phyloP scores from a whole-genome alignment of 495 filamentous ascomycete genomes.

The Terfezia boudieri region DNA sequence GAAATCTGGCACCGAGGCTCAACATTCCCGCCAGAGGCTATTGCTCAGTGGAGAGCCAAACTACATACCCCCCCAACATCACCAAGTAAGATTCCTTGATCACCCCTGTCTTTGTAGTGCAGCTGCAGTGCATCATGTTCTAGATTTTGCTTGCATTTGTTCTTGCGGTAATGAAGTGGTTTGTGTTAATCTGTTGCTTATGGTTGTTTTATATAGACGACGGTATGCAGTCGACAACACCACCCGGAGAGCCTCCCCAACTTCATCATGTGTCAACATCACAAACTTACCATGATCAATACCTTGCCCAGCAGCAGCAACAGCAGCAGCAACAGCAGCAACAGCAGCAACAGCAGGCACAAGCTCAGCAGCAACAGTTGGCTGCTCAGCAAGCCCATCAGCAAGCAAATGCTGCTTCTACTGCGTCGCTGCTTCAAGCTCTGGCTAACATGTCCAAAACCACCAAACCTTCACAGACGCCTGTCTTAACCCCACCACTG shows the following conservation, averaged over 20 bases:
- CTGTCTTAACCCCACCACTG: constrained; percentile 27
- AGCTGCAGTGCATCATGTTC: neutral
- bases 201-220: constrained; percentile 18
- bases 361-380: constrained; percentile 14
- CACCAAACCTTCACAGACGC: constrained; percentile 41
- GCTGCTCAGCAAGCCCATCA: constrained; percentile 21
- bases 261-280: constrained; percentile 22
- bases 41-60: constrained; percentile 69
- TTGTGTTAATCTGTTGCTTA: constrained; percentile 16
- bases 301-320: neutral
- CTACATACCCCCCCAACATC: constrained; percentile 40
- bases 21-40: constrained; percentile 67
- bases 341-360: constrained; percentile 15
- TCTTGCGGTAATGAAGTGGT: constrained; percentile 7
- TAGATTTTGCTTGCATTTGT: constrained; percentile 6
- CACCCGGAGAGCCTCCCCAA: constrained; percentile 52
- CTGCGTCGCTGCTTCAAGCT: constrained; percentile 54
- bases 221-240: constrained; percentile 53
- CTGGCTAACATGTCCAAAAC: constrained; percentile 60
- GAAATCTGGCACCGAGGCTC: constrained; percentile 94
- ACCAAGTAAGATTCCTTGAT: constrained; percentile 27
- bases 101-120: neutral
- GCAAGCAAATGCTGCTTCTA: constrained; percentile 23
- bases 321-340: neutral
- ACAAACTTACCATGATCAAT: neutral